Conservation (phyloP, 306 rosid species). For the Potentilla sterilis region DNA sequence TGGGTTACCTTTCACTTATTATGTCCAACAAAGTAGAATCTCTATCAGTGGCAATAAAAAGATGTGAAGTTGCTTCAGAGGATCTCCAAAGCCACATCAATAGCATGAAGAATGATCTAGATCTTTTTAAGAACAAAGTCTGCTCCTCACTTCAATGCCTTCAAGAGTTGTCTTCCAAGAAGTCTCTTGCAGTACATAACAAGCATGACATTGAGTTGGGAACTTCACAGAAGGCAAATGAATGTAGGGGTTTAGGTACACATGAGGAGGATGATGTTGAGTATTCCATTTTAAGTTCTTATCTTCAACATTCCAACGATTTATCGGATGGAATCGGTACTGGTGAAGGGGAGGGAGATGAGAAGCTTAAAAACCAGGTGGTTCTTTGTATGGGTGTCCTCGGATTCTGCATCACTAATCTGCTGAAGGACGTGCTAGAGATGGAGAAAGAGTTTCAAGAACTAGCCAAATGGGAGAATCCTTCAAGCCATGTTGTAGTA, state of each 20-base stretch:
- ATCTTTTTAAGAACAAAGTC: conserved; percentile 38
- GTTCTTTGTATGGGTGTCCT: conserved; percentile 50
- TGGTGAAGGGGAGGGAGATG: conserved; percentile 40
- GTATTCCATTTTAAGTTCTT: conserved; percentile 38
- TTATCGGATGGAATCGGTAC: conserved; percentile 28
- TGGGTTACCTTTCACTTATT: conserved; percentile 34
- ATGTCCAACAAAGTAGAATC: conserved; percentile 44
- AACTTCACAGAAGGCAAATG: conserved; percentile 20
- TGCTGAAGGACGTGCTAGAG: conserved; percentile 51
- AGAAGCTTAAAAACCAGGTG: conserved; percentile 39
- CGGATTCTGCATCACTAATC: conserved; percentile 56
- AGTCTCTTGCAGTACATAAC: conserved; percentile 36
- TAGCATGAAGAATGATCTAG: conserved; percentile 32
- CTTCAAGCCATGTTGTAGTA: conserved; percentile 40
- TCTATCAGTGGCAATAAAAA: conserved; percentile 28
- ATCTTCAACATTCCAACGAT: conserved; percentile 45
- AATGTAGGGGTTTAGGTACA: conserved; percentile 20
- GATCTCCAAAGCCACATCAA: conserved; percentile 33
- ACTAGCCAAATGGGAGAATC: conserved; percentile 56
- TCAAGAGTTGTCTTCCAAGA: conserved; percentile 32
- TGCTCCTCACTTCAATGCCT: conserved; percentile 33
- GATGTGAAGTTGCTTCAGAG: conserved; percentile 4
- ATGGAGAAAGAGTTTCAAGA: conserved; percentile 51
- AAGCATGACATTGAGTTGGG: conserved; percentile 43
- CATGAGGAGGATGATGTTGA: conserved; percentile 40